Conservation (phyloP, 2,329 filamentous ascomycete genomes). For the Xylaria digitata region DNA sequence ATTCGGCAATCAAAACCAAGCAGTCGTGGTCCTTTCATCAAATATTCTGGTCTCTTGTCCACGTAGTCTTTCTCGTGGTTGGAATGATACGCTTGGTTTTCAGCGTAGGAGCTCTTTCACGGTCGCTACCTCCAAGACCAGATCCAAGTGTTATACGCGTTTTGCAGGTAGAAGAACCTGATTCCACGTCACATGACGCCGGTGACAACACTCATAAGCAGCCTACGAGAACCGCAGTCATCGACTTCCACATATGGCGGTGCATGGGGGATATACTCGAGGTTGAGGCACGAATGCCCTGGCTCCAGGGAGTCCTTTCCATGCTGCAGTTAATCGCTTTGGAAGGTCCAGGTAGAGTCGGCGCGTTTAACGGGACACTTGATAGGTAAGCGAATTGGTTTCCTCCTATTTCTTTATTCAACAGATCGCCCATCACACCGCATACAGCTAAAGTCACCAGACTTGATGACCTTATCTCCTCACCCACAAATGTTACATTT, state of each 20-base stretch:
- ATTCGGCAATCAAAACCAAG: slow-evolving; percentile 26
- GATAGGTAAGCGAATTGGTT: slow-evolving; percentile 80
- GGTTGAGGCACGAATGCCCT: slow-evolving; percentile 86
- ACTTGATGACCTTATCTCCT: slow-evolving; percentile 54
- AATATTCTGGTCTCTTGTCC: slow-evolving; percentile 67
- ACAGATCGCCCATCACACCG: slow-evolving; percentile 52
- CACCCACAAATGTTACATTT: slow-evolving; percentile 45
- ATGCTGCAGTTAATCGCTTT: slow-evolving; percentile 80
- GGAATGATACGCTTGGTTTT: slow-evolving; percentile 74
- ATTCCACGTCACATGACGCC: slow-evolving; percentile 37
- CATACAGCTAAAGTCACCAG: slow-evolving; percentile 62
- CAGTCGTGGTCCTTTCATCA: slow-evolving; percentile 56
- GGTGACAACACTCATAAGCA: slow-evolving; percentile 22
- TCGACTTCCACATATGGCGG: slow-evolving; percentile 81
- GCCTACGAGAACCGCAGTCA: slow-evolving; percentile 69
- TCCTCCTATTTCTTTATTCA: slow-evolving; percentile 48
- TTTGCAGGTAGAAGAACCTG: slow-evolving; percentile 44
- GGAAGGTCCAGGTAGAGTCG: slow-evolving; percentile 79
- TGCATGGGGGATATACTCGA: slow-evolving; percentile 78
- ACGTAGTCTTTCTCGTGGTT: slow-evolving; percentile 66
- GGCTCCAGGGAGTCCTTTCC: slow-evolving; percentile 81
- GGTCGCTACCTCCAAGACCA: slow-evolving; percentile 70
- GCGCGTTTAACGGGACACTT: slow-evolving; percentile 78
- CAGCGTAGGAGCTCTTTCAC: slow-evolving; percentile 72
- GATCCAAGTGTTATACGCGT: slow-evolving; percentile 40